Conservation (phyloP, 2,329 filamentous ascomycete species). For the Xylaria sp. region DNA sequence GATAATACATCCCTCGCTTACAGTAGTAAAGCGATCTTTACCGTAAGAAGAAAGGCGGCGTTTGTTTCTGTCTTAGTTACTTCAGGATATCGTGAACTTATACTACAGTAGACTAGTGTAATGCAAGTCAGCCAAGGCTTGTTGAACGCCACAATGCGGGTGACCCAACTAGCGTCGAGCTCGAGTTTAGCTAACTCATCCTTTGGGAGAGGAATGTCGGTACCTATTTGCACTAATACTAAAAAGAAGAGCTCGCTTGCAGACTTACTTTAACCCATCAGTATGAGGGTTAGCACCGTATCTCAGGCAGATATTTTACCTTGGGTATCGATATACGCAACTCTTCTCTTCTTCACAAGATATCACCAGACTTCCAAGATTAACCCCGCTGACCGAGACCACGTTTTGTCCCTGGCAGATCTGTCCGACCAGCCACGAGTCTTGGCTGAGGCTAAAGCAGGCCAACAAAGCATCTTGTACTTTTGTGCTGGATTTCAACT, state of each 20-base stretch:
- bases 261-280: not conserved
- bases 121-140: constrained; percentile 28
- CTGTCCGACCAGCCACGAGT: constrained; percentile 8
- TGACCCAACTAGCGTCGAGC: constrained; percentile 16
- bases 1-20: not conserved
- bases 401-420: constrained; percentile 35
- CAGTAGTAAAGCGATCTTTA: constrained; percentile 15
- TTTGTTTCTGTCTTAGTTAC: constrained; percentile 22
- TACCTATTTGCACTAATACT: not conserved
- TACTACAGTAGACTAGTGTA: not conserved
- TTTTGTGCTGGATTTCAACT: not conserved
- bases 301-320: not conserved
- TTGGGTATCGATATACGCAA: not conserved
- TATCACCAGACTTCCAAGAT: not conserved
- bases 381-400: constrained; percentile 17
- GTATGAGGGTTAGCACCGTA: not conserved
- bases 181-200: not conserved
- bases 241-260: not conserved
- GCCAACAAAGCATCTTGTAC: not conserved
- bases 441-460: constrained; percentile 6
- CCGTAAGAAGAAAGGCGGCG: constrained; percentile 15
- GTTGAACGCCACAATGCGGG: constrained; percentile 29
- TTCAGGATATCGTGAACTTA: constrained; percentile 1
- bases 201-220: not conserved
- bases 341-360: not conserved